phyloP scores from a whole-genome alignment of 2,329 filamentous ascomycete genomes.

The Cadophora sp. region DNA sequence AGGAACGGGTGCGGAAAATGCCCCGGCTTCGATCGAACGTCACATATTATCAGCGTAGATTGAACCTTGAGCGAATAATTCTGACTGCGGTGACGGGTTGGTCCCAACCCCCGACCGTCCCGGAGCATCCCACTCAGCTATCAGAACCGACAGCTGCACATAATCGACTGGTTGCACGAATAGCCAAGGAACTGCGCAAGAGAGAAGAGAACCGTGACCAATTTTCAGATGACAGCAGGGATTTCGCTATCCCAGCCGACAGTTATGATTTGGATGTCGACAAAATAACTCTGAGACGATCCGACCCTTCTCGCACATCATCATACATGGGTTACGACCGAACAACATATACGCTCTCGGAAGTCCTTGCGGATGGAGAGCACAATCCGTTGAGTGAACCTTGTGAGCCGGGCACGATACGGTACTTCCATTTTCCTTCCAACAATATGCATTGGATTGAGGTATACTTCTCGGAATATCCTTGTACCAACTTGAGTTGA shows the following conservation, averaged over 20 bases:
- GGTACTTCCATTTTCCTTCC: conserved; percentile 34
- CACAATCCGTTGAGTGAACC: conserved; percentile 13
- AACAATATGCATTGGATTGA: conserved; percentile 36
- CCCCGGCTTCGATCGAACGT: background rate
- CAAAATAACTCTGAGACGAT: conserved; percentile 13
- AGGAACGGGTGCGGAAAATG: background rate
- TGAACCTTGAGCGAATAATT: too few species aligned
- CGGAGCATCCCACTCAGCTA: too few species aligned
- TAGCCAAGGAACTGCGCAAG: too few species aligned
- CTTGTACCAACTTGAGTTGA: too few species aligned
- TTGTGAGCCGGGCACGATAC: conserved; percentile 12
- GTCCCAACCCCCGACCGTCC: too few species aligned
- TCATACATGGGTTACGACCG: conserved; percentile 12
- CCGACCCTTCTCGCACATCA: background rate
- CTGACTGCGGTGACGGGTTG: too few species aligned
- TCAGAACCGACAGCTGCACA: too few species aligned
- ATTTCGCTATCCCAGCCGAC: background rate
- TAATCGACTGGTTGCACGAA: too few species aligned
- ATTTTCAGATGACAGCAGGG: too few species aligned
- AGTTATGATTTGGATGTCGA: conserved; percentile 19
- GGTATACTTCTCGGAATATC: too few species aligned
- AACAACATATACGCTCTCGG: conserved; percentile 13
- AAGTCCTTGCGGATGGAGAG: background rate
- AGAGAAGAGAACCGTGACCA: background rate
- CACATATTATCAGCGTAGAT: background rate